phyloP scores from a whole-genome alignment of 306 rosid genomes.

The Citrullus mucosospermus region DNA sequence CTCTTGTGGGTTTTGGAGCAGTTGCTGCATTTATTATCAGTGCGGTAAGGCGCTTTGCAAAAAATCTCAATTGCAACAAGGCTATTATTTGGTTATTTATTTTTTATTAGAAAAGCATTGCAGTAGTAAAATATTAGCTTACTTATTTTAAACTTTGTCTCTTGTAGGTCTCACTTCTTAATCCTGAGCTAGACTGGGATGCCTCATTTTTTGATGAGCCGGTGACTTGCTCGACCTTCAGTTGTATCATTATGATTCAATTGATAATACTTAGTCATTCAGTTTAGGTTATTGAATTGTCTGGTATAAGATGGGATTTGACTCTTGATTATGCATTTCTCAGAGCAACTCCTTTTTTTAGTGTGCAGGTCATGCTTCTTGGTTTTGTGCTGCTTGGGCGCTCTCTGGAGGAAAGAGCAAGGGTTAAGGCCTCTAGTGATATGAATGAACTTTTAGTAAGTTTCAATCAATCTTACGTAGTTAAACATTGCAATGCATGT shows the following conservation, averaged over 20 bases:
- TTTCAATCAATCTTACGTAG: conserved; percentile 6
- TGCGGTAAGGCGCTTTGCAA: conserved; percentile 42
- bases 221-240: conserved; percentile 65
- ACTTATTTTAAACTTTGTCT: conserved; percentile 10
- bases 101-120: neutral
- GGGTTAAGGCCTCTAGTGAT: conserved; percentile 91
- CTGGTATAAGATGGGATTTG: neutral
- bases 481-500: neutral
- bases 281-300: neutral
- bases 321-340: conserved; percentile 23
- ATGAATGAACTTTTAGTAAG: conserved; percentile 95
- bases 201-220: conserved; percentile 96
- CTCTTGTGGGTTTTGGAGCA: conserved; percentile 94
- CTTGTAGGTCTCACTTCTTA: conserved; percentile 71
- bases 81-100: conserved; percentile 7
- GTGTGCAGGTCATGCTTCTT: conserved; percentile 99
- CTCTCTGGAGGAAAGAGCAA: conserved; percentile 85
- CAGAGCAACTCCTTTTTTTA: conserved; percentile 39
- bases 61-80: conserved; percentile 11
- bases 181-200: conserved; percentile 70
- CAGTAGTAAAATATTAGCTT: neutral
- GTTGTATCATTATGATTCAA: conserved; percentile 3
- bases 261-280: neutral
- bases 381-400: conserved; percentile 99
- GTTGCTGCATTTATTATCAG: conserved; percentile 85